Evolutionary conservation across 352 stramenopile genomes (phyloP), one percentile per base, ranked within the genome.

Genomic region (Globisporangium okanoganense): DNA sequence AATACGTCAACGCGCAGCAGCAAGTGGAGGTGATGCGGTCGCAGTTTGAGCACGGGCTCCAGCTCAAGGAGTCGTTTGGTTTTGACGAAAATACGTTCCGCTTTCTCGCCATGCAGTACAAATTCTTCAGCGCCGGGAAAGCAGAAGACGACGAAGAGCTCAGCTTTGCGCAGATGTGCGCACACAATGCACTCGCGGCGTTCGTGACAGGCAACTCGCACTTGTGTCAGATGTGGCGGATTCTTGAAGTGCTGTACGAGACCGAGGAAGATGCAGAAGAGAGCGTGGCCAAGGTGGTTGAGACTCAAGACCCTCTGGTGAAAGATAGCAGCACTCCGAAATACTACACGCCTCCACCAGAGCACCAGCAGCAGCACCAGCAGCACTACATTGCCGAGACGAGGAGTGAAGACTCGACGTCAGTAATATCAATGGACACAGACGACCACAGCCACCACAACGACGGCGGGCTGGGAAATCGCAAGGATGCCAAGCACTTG

Each of bases 71-170:
- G 20, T 81, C 82, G 0, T 96, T 94, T 61, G 87, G 87, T 0
- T 96, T 96, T 62, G 84, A 96, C 57, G 83, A 94, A 65, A 71
- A 93, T 52, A 81, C 82, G 0, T 96, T 96, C 51, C 76, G 83
- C 0, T 96, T 94, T 29, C 66, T 96, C 2, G 85, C 87, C 18
- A 84, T 78, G 14, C 72, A 94, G 36, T 96, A 96, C 49, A 61
- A 73, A 53, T 47, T 87, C 10, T 87, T 78, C 55, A 64, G 67
- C 3, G 64, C 69, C 27, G 51, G 48, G 5, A 40, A 40, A 56
- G 56, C 27, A 33, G 18, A 29, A 7, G 33, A 55, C n/a, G 58
- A 60, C 2, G 60, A 65, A 50, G 66, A 61, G 5, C 41, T 82
- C 50, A 78, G 71, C 6, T 94, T 93, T 56, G 73, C 74, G 0